A percentile compares a stretch with the other conserved stretches of the same genome.
Conservation (phyloP, 2,329 filamentous ascomycete species). For the Capronia epimyces region DNA sequence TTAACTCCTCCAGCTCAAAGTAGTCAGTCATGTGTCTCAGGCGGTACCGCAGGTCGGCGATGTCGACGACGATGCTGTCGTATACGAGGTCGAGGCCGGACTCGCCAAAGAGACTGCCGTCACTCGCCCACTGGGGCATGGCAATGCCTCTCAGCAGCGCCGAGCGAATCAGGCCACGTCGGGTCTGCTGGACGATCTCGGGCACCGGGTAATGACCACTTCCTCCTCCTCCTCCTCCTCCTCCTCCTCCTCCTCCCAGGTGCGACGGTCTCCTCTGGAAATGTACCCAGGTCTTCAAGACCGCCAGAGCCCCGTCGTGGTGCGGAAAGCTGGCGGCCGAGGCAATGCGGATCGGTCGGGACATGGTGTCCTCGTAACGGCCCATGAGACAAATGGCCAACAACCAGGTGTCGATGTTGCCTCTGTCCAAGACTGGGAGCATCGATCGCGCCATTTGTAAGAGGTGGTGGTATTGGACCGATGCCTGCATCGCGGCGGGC, state of each 20-base stretch:
- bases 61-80: slow-evolving; percentile 29
- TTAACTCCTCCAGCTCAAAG: slow-evolving; percentile 4
- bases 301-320: slow-evolving; percentile 32
- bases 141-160: slow-evolving; percentile 27
- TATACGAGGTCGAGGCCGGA: slow-evolving; percentile 31
- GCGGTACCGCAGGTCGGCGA: slow-evolving; percentile 24
- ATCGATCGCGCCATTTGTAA: slow-evolving; percentile 12
- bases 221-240: too few species aligned
- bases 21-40: neutral
- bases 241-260: neutral
- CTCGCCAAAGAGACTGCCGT: slow-evolving; percentile 33
- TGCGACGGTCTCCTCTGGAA: neutral
- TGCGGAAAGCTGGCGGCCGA: slow-evolving; percentile 36
- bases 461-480: slow-evolving; percentile 26
- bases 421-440: neutral
- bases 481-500: slow-evolving; percentile 29
- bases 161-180: slow-evolving; percentile 31
- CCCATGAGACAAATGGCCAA: slow-evolving; percentile 29
- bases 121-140: slow-evolving; percentile 32
- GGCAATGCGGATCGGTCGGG: neutral
- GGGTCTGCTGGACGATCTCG: slow-evolving; percentile 30
- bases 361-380: slow-evolving; percentile 25
- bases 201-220: neutral
- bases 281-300: slow-evolving; percentile 32
- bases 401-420: slow-evolving; percentile 25